Evolutionary conservation across 257 asterid genomes (phyloP).

Genomic region (Solanum etuberosum): DNA sequence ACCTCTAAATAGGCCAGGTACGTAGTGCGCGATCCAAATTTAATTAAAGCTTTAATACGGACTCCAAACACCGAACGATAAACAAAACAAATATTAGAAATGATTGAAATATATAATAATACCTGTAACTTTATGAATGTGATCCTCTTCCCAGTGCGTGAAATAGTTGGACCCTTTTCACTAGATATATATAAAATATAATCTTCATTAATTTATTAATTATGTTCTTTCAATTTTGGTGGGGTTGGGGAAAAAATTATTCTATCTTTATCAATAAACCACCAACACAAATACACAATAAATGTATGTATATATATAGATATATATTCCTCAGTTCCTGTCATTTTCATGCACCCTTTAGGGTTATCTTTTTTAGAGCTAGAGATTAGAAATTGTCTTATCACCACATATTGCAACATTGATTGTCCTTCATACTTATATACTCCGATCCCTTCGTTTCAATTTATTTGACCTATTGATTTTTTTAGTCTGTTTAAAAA

Average conservation of each 20-base stretch:
- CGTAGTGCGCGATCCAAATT: accelerated
- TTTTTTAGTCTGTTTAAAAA: no score
- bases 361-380: not conserved
- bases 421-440: not conserved
- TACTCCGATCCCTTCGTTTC: no score
- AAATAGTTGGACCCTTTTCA: not conserved
- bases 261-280: not conserved
- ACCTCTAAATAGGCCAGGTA: no score
- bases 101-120: not conserved
- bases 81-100: not conserved
- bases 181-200: not conserved
- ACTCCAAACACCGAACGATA: accelerated
- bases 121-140: not conserved
- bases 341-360: not conserved
- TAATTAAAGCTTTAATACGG: accelerated
- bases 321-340: not conserved
- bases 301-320: not conserved
- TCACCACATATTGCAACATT: not conserved
- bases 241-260: not conserved
- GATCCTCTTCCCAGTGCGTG: not conserved
- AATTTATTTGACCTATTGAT: no score
- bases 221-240: not conserved
- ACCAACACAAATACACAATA: not conserved
- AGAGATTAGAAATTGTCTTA: not conserved
- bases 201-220: not conserved